Evolutionary conservation across 306 rosid genomes (phyloP), one percentile per base, ranked within the genome.

Genomic region (Mimosa pudica): DNA sequence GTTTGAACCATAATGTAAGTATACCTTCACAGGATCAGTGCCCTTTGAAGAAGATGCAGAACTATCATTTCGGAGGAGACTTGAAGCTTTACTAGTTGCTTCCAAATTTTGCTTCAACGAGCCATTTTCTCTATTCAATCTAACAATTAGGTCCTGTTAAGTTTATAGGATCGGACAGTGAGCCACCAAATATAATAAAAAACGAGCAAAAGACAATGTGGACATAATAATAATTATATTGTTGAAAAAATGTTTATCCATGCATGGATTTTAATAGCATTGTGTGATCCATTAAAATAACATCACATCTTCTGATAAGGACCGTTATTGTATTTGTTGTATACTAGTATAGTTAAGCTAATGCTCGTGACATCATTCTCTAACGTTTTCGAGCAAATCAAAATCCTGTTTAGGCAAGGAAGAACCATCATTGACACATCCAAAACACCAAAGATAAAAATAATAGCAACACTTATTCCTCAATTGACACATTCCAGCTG

Each of bases 61-160:
- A 70, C 80, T 81, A 77, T 87, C 91, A 55, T 45, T 81, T 85
- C 77, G 79, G 64, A 84, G 76, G 3, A 67, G 78, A 80, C 74
- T 84, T 72, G 63, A 42, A 78, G 84, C 81, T 63, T 90, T 70
- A 85, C 83, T 84, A 42, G 88, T 82, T 82, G 86, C 73, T 38
- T 94, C 98, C 86, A 91, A 77, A 82, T 80, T 90, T 76, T 88
- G 95, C 80, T 91, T 95, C 77, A 95, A 82, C 18, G 90, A 89
- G 79, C 92, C 97, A 74, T 95, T 89, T 89, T 95, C 98, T 85
- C 84, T 91, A 82, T 78, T 84, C 86, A 95, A 80, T 86, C 92
- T 86, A 79, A 70, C 83, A 75, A 91, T 91, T 36, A 87, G 92
- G 70, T 89, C 97, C 98, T 95, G 86, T 76, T 66, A 82, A 80